Evolutionary conservation across 108 stramenopile species (phyloP).

Genomic region (Nitzschia sp.): DNA sequence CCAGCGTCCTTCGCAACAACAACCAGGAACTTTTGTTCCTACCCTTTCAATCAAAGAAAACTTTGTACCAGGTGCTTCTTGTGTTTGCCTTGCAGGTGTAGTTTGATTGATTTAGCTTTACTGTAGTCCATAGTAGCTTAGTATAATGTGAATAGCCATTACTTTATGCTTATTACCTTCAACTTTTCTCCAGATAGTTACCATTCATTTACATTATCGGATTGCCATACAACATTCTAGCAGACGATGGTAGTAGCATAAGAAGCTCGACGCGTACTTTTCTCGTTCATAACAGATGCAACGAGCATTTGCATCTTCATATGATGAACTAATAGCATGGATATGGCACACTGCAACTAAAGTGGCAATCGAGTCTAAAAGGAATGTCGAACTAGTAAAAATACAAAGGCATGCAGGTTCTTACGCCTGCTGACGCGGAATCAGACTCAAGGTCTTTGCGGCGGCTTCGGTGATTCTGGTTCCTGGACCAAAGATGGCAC

Average conservation of each 20-base stretch:
- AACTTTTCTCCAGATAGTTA: not conserved
- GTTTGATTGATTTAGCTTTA: not conserved
- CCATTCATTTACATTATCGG: too few species aligned
- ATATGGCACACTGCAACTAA: too few species aligned
- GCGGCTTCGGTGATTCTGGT: slow-evolving; percentile 93
- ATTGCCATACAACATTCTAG: too few species aligned
- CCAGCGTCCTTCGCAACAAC: slow-evolving; percentile 5
- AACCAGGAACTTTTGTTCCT: slow-evolving; percentile 31
- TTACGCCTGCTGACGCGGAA: slow-evolving; percentile 27
- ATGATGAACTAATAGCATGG: too few species aligned
- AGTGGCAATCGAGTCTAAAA: too few species aligned
- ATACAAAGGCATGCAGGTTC: too few species aligned
- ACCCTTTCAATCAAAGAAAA: slow-evolving; percentile 24
- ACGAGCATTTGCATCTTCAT: too few species aligned
- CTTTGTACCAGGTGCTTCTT: not conserved
- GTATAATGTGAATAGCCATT: not conserved
- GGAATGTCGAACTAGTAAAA: too few species aligned
- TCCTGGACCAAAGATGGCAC: slow-evolving; percentile 96
- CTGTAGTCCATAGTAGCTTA: not conserved
- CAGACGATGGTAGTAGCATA: too few species aligned
- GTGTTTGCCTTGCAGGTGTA: not conserved
- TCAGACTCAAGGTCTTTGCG: slow-evolving; percentile 69
- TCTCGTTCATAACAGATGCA: too few species aligned
- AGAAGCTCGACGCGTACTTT: too few species aligned
- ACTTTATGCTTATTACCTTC: too few species aligned